Percentiles rank a stretch among this genome's conserved stretches.
These are phyloP conservation scores for Asclepias syriaca DNA, from an alignment of 257 asterid species.

Conservation along the genomic window DNA sequence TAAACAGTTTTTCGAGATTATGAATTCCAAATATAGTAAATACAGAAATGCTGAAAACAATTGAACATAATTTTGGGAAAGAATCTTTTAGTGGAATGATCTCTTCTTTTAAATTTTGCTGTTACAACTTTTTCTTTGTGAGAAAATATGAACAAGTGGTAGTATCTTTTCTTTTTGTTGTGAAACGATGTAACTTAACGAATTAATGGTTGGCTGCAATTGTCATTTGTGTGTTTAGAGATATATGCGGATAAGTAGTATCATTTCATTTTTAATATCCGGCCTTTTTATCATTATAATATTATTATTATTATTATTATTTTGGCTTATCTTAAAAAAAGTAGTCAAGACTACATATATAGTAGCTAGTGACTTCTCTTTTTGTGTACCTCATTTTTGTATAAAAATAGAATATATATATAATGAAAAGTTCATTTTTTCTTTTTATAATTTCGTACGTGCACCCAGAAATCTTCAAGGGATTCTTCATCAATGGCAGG, in stretches of 20 bases:
- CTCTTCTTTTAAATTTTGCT: background rate
- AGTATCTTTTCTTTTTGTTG: slow-evolving; percentile 10
- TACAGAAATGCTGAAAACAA: too few relatives aligned
- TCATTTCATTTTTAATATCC: background rate
- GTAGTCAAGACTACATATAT: too few relatives aligned
- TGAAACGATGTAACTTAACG: background rate
- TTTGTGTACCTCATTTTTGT: too few relatives aligned
- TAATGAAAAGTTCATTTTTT: too few relatives aligned
- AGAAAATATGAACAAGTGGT: background rate
- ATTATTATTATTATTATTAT: too few relatives aligned
- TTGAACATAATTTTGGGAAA: background rate
- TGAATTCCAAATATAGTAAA: too few relatives aligned
- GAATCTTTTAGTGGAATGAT: slow-evolving; percentile 14
- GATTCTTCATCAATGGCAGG: slow-evolving; percentile 30
- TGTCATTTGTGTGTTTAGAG: background rate
- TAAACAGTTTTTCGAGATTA: too few relatives aligned
- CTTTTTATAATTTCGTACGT: background rate
- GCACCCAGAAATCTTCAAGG: slow-evolving; percentile 70
- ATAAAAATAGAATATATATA: too few relatives aligned
- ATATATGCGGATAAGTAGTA: slow-evolving; percentile 4
- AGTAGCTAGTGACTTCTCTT: background rate
- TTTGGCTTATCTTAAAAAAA: too few relatives aligned
- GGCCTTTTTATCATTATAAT: slow-evolving; percentile 1
- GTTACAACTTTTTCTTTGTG: background rate
- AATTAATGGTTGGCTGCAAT: background rate